Evolutionary conservation across 495 filamentous ascomycete genomes (phyloP).

Genomic region (Saxophila tyrrhenica): DNA sequence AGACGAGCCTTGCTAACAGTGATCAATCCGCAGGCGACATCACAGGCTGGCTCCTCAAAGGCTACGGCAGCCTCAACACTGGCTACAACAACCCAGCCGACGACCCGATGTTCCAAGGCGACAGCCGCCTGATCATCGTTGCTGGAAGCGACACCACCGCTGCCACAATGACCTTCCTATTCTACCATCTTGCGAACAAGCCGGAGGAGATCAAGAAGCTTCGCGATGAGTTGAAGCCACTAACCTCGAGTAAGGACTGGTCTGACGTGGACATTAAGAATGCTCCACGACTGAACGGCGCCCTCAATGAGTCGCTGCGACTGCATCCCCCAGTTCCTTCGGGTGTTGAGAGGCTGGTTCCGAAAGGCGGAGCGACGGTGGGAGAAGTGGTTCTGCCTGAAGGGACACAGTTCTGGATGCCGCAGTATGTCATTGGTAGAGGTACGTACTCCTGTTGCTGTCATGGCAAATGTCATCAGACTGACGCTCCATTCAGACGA

Average conservation of each 20-base stretch:
- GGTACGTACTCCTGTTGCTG: slow-evolving; percentile 15
- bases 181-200: slow-evolving; percentile 17
- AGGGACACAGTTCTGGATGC: slow-evolving; percentile 31
- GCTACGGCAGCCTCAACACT: not conserved
- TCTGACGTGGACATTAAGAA: slow-evolving; percentile 10
- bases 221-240: slow-evolving; percentile 5
- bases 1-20: too few species aligned
- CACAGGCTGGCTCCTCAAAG: slow-evolving; percentile 1
- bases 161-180: slow-evolving; percentile 7
- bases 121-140: slow-evolving; percentile 11
- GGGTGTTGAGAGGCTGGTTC: slow-evolving; percentile 33
- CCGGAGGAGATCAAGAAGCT: slow-evolving; percentile 11
- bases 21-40: too few species aligned
- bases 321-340: slow-evolving; percentile 41
- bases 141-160: slow-evolving; percentile 24
- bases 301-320: slow-evolving; percentile 46
- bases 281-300: slow-evolving; percentile 31
- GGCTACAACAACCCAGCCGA: not conserved
- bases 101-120: slow-evolving; percentile 2
- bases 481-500: slow-evolving; percentile 16
- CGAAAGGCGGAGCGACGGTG: slow-evolving; percentile 37
- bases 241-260: slow-evolving; percentile 3
- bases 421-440: slow-evolving; percentile 37
- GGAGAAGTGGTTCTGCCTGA: slow-evolving; percentile 38
- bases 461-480: not conserved